These are phyloP conservation scores for Candida incommunis DNA, from an alignment of 805 yeast species.

Conservation along the genomic window DNA sequence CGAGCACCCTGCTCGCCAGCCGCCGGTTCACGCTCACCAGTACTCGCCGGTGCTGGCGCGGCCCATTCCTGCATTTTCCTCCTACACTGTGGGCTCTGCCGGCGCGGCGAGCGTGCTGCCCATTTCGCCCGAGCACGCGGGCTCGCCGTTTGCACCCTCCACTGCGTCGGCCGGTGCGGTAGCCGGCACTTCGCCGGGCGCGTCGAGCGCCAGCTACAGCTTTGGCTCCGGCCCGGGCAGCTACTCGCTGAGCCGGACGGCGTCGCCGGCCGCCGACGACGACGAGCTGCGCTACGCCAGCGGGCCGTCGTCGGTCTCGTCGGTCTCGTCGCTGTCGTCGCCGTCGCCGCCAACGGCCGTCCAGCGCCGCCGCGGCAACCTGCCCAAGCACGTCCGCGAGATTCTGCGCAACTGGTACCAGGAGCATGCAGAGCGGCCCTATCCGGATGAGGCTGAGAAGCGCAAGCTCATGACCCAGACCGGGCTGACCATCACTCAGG, in stretches of 20 bases:
- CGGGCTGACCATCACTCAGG: slow-evolving; percentile 67
- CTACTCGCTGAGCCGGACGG: no score
- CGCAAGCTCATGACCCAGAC: slow-evolving; percentile 53
- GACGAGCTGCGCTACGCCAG: neutral
- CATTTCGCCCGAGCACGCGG: no score
- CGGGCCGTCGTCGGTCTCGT: neutral
- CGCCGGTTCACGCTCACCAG: no score
- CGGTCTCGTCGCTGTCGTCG: neutral
- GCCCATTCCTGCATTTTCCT: no score
- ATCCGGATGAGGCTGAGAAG: slow-evolving; percentile 72
- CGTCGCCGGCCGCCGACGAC: no score
- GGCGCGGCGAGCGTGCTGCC: no score
- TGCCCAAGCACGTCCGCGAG: slow-evolving; percentile 67
- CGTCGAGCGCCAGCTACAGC: no score
- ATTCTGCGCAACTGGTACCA: slow-evolving; percentile 61
- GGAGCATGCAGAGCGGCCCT: slow-evolving; percentile 65
- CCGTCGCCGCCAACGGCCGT: neutral
- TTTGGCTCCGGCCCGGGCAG: no score
- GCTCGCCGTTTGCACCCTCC: no score
- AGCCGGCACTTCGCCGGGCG: no score
- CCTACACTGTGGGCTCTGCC: no score
- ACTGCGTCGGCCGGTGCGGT: no score
- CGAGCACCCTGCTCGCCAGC: neutral
- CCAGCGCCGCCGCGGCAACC: slow-evolving; percentile 42
- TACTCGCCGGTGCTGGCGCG: neutral